phyloP scores from a whole-genome alignment of 2,329 filamentous ascomycete genomes.

The Cercospora janseana region DNA sequence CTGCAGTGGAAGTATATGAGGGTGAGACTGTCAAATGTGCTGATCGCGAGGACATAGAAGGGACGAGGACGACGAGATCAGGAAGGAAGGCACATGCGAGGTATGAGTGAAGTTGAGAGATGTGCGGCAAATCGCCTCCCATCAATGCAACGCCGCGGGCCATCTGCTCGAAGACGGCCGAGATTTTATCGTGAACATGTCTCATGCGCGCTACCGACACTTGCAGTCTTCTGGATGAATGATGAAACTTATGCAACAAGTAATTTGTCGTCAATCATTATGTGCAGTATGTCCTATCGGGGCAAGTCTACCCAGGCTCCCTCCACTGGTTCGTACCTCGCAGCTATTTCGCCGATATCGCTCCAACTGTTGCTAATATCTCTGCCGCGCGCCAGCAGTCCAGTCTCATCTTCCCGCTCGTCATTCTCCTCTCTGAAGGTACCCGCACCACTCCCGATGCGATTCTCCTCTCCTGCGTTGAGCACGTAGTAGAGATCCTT shows the following conservation, averaged over 20 bases:
- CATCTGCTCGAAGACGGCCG: too few species aligned
- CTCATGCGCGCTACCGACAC: too few species aligned
- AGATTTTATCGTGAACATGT: too few species aligned
- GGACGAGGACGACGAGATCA: not conserved
- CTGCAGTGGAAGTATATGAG: not conserved
- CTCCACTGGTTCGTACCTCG: not conserved
- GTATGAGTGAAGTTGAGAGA: not conserved
- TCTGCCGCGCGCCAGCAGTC: slow-evolving; percentile 34
- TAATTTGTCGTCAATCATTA: not conserved
- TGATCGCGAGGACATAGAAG: not conserved
- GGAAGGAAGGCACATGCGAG: not conserved
- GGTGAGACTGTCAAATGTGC: not conserved
- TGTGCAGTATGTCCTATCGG: not conserved
- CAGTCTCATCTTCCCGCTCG: slow-evolving; percentile 42
- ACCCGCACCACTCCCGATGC: slow-evolving; percentile 35
- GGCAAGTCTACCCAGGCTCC: not conserved
- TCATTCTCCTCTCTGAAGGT: slow-evolving; percentile 39
- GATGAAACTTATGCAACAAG: not conserved
- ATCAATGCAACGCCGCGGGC: too few species aligned
- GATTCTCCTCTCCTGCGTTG: slow-evolving; percentile 60
- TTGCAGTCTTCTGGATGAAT: too few species aligned
- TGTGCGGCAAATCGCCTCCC: too few species aligned
- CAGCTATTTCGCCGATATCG: not conserved
- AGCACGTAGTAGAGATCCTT: slow-evolving; percentile 96
- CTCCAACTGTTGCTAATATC: slow-evolving; percentile 1